Evolutionary conservation across 768 basidiomycete species (phyloP), one percentile per base, ranked within the genome.

Genomic region (Boletellus sp.): DNA sequence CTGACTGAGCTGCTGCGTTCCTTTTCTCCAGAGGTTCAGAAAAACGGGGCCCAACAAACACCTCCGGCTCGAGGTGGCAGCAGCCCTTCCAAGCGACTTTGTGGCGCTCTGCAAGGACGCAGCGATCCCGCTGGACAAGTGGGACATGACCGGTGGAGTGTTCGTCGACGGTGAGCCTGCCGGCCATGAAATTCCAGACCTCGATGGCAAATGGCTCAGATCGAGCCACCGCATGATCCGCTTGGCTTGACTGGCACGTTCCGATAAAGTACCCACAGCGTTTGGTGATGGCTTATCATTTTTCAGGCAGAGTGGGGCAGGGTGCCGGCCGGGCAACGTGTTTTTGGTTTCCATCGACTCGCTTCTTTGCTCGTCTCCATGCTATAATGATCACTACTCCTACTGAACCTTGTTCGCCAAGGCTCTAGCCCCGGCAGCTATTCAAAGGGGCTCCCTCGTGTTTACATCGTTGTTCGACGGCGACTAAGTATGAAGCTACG

Each of bases 11-110:
- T n/a, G 0, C 45, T 46, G 32, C 23, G 15, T 19, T 46, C 36
- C 13, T 16, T 23, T 42, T 44, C 15, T 17, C 31, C 34, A 86
- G 84, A 73, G 77, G 50, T 84, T 78, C 57, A 70, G 66, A 50
- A 64, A 69, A 51, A 45, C 60, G 5, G 76, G 76, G 9, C 66
- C 69, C 1, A 71, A 70, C 28, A 80, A 78, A 54, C 76, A 75
- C 13, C 72, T 81, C 59, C 72, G 73, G 23, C 68, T 87, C 3
- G 73, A 74, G 11, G 61, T 86, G n/a, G 65, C 71, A 37, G 78
- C 83, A 3, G 84, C 85, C 11, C 60, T 84, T 26, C 84, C 84
- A 1, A 47, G 48, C 22, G 80, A 83, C 50, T 87, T 86, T 53
- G 52, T 74, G 3, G 67, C 67, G 28, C 61, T 81, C 10, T 86